Evolutionary conservation across 225 moss, liverwort and hornwort genomes (phyloP), one percentile per base, ranked within the genome.

Genomic region (Polytrichum commune): DNA sequence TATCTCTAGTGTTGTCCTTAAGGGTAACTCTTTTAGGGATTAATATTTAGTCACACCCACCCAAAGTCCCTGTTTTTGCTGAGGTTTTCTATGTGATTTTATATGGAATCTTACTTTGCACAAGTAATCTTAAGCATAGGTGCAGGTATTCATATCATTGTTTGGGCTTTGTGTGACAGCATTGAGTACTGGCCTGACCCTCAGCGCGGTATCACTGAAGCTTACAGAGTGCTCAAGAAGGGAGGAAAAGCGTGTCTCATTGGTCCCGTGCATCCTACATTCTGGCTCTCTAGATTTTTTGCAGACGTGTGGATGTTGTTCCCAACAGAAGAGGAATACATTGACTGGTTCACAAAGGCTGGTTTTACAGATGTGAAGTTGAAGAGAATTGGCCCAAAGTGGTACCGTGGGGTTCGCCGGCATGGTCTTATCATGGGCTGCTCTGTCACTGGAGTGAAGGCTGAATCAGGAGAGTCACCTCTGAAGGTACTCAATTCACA

Each of bases 151-250:
- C 7, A 68, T 3, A 46, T 13, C 46, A 46, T 24, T 1, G 28
- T 56, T 69, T 2, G 3, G 18, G 27, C 53, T 69, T 18, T 55
- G 69, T 16, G 28, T 23, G 84, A 86, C 91, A 98, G 97, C 80
- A 98, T 98, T 80, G 97, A 98, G 82, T 95, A 98, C 77, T 98
- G 97, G 97, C 97, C 97, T 19, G 97, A 98, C 69, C 97, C 97
- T 20, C 91, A 92, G 80, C 89, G 97, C 1, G 97, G 97, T 1
- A 95, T 98, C 27, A 87, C 86, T 13, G 97, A 98, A 65, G 97
- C 97, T 8, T 98, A 98, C 80, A 83, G 97, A 84, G 93, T 98
- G 23, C 60, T 98, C 8, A 98, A 95, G 82, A 88, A 91, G 56
- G 97, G 95, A 74, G 97, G 95, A 30, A 95, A 95, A 75, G 97